Conservation (phyloP, 495 filamentous ascomycete genomes). For the Trichoderma parareesei region DNA sequence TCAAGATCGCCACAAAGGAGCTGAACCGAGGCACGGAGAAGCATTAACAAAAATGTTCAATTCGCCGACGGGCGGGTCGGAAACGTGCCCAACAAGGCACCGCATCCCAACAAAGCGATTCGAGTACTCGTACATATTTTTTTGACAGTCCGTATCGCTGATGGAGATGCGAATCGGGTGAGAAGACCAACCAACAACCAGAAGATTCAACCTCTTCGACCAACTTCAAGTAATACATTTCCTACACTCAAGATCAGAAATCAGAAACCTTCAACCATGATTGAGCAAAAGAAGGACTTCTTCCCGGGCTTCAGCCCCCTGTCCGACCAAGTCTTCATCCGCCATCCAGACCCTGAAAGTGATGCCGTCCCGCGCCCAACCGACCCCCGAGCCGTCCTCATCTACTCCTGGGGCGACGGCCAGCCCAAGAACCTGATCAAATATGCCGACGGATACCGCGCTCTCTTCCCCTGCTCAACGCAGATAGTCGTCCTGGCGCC, state of each 20-base stretch:
- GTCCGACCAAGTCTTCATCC: constrained; percentile 30
- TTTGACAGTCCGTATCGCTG: not conserved
- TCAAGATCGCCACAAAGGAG: not conserved
- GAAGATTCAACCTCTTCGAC: constrained; percentile 2
- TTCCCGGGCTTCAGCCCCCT: constrained; percentile 30
- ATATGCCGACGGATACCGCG: constrained; percentile 43
- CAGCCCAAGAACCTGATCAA: constrained; percentile 44
- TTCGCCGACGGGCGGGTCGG: constrained; percentile 1
- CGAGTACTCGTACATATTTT: not conserved
- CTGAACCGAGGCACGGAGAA: constrained; percentile 1
- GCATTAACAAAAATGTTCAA: not conserved
- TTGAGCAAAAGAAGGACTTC: constrained; percentile 2
- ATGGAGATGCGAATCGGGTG: no score
- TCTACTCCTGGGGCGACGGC: constrained; percentile 51
- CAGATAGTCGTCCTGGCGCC: constrained; percentile 42
- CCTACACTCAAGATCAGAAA: not conserved
- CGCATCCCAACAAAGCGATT: not conserved
- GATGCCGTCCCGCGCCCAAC: constrained; percentile 14
- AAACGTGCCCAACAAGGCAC: not conserved
- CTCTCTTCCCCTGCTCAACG: constrained; percentile 38
- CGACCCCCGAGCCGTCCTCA: constrained; percentile 32
- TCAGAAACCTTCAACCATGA: not conserved
- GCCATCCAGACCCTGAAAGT: constrained; percentile 14
- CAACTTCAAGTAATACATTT: no score
- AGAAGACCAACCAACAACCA: no score